Evolutionary conservation across 257 asterid species (phyloP).

Genomic region (Nicotiana tomentosiformis): DNA sequence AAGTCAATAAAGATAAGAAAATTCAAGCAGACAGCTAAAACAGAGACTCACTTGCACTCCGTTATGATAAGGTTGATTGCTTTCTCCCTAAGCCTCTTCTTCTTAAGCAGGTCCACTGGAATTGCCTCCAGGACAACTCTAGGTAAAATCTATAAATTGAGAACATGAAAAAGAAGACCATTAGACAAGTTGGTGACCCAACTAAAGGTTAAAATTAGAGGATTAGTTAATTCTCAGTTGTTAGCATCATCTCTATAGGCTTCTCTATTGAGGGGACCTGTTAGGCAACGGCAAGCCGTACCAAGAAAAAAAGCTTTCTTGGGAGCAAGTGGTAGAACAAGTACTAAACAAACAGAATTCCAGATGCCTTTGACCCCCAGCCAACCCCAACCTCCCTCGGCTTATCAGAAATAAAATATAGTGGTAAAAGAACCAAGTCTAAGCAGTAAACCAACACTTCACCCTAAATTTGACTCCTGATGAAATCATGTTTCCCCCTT

Average conservation of each 20-base stretch:
- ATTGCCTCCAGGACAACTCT: constrained; percentile 81
- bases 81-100: constrained; percentile 58
- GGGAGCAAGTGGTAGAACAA: neutral
- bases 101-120: constrained; percentile 67
- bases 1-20: neutral
- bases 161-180: neutral
- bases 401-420: neutral
- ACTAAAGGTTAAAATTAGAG: neutral
- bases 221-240: neutral
- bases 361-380: neutral
- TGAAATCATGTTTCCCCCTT: neutral
- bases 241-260: neutral
- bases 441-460: neutral
- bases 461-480: neutral
- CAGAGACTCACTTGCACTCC: constrained; percentile 71
- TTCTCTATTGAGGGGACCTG: neutral
- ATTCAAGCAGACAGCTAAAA: constrained; percentile 7
- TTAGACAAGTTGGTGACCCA: neutral
- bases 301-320: neutral
- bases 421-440: neutral
- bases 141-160: constrained; percentile 56
- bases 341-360: neutral
- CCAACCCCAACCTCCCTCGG: neutral
- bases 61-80: constrained; percentile 53
- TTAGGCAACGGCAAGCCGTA: neutral